Percentiles rank a stretch among this genome's conserved stretches.
These are phyloP conservation scores for Coccinonectria pachysandricola DNA, from an alignment of 2,329 filamentous ascomycete species.

Conservation along the genomic window DNA sequence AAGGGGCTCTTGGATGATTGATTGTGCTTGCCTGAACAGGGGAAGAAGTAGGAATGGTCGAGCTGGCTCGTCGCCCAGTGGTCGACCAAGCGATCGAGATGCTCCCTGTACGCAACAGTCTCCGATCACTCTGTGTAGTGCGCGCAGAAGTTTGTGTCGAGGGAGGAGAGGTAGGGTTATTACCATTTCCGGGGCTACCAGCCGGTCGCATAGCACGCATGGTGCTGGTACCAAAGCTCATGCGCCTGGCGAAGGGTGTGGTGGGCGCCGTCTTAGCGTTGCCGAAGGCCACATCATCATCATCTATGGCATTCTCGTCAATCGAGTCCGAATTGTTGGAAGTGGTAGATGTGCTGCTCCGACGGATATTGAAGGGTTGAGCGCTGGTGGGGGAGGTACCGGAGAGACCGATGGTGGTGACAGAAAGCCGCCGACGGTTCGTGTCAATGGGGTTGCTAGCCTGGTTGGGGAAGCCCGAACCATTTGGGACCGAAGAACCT, in stretches of 20 bases:
- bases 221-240: constrained; percentile 81
- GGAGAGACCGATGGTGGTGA: constrained; percentile 64
- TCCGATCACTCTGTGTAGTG: constrained; percentile 22
- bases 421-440: constrained; percentile 60
- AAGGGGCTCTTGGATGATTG: constrained; percentile 46
- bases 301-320: constrained; percentile 65
- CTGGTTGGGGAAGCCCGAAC: constrained; percentile 31
- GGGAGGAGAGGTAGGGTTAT: constrained; percentile 35
- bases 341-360: constrained; percentile 60
- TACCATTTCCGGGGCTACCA: constrained; percentile 56
- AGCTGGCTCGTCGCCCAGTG: constrained; percentile 28
- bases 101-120: constrained; percentile 17
- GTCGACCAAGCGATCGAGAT: constrained; percentile 25
- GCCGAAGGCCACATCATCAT: constrained; percentile 46
- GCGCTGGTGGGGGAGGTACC: constrained; percentile 54
- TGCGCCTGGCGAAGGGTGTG: constrained; percentile 70
- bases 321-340: constrained; percentile 45
- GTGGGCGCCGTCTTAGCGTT: constrained; percentile 48
- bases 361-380: constrained; percentile 43
- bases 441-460: constrained; percentile 37
- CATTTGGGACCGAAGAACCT: constrained; percentile 39
- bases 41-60: constrained; percentile 21
- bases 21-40: constrained; percentile 48
- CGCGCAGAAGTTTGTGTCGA: constrained; percentile 23
- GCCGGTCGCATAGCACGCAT: constrained; percentile 46